Percentiles rank a stretch among this genome's conserved stretches.
phyloP scores from a whole-genome alignment of 352 stramenopile genomes.

The Bremia lactucae region DNA sequence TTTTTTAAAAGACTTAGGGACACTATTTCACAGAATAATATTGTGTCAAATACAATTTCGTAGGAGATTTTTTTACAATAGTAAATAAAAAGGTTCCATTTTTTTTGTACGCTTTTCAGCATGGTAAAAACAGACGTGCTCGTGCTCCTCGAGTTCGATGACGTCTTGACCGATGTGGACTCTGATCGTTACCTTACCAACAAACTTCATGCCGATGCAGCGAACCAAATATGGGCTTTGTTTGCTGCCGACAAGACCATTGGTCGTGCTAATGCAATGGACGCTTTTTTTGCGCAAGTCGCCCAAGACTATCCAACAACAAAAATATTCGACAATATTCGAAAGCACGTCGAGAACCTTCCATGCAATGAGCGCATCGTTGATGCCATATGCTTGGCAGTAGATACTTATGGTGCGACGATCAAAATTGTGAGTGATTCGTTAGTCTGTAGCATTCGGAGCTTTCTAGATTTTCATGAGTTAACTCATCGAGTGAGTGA shows the following conservation, averaged over 20 bases:
- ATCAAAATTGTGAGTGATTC: conserved; percentile 43
- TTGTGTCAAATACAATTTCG: too few relatives aligned
- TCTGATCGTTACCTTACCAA: conserved; percentile 26
- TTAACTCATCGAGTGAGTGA: conserved; percentile 22
- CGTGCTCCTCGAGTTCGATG: conserved; percentile 47
- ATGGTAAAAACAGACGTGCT: conserved; percentile 11
- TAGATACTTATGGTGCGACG: conserved; percentile 18
- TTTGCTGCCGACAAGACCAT: neutral
- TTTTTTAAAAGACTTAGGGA: too few relatives aligned
- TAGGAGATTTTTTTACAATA: neutral
- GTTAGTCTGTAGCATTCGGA: conserved; percentile 36
- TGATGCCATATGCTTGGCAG: conserved; percentile 32
- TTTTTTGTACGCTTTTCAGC: neutral
- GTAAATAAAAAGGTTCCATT: neutral
- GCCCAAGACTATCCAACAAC: conserved; percentile 18
- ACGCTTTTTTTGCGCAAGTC: conserved; percentile 24
- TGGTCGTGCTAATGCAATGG: conserved; percentile 19
- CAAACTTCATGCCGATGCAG: conserved; percentile 21
- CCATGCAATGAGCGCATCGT: conserved; percentile 29
- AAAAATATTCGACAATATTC: conserved; percentile 15
- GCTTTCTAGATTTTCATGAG: conserved; percentile 23
- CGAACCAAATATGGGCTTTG: conserved; percentile 11
- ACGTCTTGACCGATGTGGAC: conserved; percentile 37
- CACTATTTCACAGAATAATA: too few relatives aligned
- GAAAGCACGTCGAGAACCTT: conserved; percentile 16